Percentiles rank a stretch among this genome's conserved stretches.
These are phyloP conservation scores for Cnidoscolus chayamansa DNA, from an alignment of 441 rosid genomes.

Conservation along the genomic window DNA sequence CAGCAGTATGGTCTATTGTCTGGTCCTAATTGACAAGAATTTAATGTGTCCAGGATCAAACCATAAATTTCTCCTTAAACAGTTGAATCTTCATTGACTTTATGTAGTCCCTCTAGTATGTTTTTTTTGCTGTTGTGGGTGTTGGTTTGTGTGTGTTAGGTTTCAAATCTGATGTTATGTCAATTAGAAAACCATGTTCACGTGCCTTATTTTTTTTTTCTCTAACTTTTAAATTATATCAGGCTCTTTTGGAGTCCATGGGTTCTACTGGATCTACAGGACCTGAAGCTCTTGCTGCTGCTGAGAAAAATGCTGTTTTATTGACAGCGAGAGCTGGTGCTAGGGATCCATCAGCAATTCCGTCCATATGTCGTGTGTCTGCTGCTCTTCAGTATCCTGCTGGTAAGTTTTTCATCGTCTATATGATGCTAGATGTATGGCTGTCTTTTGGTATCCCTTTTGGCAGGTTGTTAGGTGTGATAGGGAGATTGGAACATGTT, in stretches of 20 bases:
- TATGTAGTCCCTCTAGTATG: neutral
- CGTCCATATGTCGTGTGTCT: constrained; percentile 92
- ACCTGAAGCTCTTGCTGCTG: constrained; percentile 82
- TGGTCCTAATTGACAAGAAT: constrained; percentile 14
- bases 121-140: neutral
- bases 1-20: neutral
- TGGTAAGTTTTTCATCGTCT: constrained; percentile 49
- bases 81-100: neutral
- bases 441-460: neutral
- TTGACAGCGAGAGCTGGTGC: constrained; percentile 98
- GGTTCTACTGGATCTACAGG: constrained; percentile 90
- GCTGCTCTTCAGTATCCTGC: constrained; percentile 96
- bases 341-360: constrained; percentile 97
- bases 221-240: constrained; percentile 23
- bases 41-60: neutral
- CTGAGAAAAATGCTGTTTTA: constrained; percentile 90
- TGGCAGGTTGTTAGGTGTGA: neutral
- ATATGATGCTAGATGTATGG: neutral
- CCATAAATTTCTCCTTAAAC: neutral
- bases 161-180: constrained; percentile 1
- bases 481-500: neutral
- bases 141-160: constrained; percentile 4
- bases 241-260: constrained; percentile 89
- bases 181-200: neutral
- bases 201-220: neutral